Evolutionary conservation across 23 red algal genomes (phyloP).

Genomic region (Gracilaria caudata): DNA sequence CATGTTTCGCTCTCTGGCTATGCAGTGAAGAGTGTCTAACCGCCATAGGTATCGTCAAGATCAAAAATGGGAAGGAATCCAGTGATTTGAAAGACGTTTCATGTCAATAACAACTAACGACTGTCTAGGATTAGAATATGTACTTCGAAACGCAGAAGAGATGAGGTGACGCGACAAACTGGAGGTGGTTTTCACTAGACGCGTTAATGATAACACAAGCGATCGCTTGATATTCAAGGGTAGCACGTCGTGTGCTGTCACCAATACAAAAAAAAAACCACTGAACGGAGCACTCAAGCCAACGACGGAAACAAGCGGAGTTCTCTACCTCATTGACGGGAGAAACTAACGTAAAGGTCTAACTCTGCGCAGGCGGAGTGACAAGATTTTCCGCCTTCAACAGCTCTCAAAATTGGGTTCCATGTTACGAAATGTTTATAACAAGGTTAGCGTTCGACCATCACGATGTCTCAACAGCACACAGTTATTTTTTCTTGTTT

Average conservation of each 20-base stretch:
- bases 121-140: neutral
- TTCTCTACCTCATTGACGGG: neutral
- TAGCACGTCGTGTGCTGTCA: no score
- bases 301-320: neutral
- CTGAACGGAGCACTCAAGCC: neutral
- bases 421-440: conserved; percentile 1
- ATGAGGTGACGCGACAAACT: neutral
- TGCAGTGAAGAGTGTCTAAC: neutral
- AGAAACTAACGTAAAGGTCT: neutral
- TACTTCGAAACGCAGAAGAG: neutral
- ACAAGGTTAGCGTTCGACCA: neutral
- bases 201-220: neutral
- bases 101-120: neutral
- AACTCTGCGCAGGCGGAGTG: neutral
- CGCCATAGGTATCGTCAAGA: neutral
- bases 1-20: neutral
- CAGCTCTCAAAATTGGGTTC: neutral
- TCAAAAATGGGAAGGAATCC: neutral
- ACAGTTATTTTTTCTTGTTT: conserved; percentile 14
- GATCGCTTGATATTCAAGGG: neutral
- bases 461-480: neutral
- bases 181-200: neutral
- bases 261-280: neutral
- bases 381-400: neutral
- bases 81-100: neutral